phyloP scores from a whole-genome alignment of 768 basidiomycete species.

The Pisolithus tinctorius region DNA sequence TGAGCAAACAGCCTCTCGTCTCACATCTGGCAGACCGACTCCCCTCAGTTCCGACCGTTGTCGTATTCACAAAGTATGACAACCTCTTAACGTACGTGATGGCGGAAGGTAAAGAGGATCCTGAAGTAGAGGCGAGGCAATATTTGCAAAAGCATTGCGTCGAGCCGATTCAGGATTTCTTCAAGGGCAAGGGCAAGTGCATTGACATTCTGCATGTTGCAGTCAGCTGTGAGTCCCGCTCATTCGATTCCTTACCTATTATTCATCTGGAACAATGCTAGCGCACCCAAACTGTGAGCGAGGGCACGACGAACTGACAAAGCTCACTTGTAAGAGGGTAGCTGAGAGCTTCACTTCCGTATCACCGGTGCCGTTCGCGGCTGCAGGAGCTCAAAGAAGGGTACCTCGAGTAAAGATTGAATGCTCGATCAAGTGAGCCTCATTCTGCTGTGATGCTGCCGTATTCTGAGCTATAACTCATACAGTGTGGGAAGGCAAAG shows the following conservation, averaged over 20 bases:
- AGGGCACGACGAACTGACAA: not conserved
- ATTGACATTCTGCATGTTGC: not conserved
- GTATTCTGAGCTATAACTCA: not conserved
- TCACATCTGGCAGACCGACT: too few species aligned
- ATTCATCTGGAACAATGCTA: not conserved
- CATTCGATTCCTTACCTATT: not conserved
- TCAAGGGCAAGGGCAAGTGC: too few species aligned
- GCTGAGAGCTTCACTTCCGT: not conserved
- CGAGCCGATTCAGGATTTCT: not conserved
- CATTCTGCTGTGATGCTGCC: too few species aligned
- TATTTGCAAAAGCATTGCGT: not conserved
- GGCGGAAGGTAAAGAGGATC: not conserved
- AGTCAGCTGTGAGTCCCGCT: not conserved
- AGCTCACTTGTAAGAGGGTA: slow-evolving; percentile 1
- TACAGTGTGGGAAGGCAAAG: slow-evolving; percentile 2
- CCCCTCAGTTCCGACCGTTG: not conserved
- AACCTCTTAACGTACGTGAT: slow-evolving; percentile 1
- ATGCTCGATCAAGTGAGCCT: not conserved
- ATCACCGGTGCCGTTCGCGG: not conserved
- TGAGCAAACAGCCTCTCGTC: not conserved
- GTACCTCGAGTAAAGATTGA: not conserved
- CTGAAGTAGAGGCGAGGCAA: not conserved
- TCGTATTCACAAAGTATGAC: slow-evolving; percentile 2
- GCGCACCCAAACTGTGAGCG: not conserved
- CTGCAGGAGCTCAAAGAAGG: slow-evolving; percentile 2